These are phyloP conservation scores for Baudoinia panamericana DNA, from an alignment of 495 filamentous ascomycete species.

Conservation along the genomic window DNA sequence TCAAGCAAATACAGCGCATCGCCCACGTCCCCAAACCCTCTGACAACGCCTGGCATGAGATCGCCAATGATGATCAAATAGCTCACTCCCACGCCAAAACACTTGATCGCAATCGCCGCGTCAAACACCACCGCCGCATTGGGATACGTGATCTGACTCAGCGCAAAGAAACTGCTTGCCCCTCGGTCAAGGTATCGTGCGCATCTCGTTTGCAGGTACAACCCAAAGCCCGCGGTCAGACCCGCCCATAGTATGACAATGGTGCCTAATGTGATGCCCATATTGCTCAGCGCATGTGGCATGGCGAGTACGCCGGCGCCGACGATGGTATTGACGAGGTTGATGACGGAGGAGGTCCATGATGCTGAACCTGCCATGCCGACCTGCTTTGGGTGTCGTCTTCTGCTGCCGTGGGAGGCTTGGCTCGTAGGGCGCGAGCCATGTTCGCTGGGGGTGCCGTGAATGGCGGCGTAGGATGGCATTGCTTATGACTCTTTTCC, in stretches of 20 bases:
- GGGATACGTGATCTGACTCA: conserved; percentile 92
- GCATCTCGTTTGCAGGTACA: conserved; percentile 89
- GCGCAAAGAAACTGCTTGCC: conserved; percentile 69
- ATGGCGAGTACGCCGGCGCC: conserved; percentile 90
- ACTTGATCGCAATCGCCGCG: conserved; percentile 91
- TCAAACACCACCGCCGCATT: conserved; percentile 95
- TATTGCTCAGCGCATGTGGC: conserved; percentile 84
- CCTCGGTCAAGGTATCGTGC: conserved; percentile 84
- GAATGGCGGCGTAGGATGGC: conserved; percentile 29
- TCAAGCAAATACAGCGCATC: conserved; percentile 59
- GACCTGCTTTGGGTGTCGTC: conserved; percentile 37
- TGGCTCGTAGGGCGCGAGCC: conserved; percentile 5
- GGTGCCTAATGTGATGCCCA: conserved; percentile 71
- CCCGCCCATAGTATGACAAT: conserved; percentile 86
- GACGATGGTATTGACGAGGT: conserved; percentile 90
- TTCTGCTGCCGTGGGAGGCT: conserved; percentile 24
- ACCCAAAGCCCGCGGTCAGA: conserved; percentile 72
- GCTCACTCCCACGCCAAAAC: conserved; percentile 89
- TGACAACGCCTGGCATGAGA: conserved; percentile 87
- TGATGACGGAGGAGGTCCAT: conserved; percentile 86
- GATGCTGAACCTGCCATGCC: conserved; percentile 54
- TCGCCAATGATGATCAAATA: conserved; percentile 98
- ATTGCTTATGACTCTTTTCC: neutral
- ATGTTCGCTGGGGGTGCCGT: conserved; percentile 19
- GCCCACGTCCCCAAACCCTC: conserved; percentile 52